Base-by-base conservation (phyloP, 352 stramenopile species). In the Phytophthora crassamura region DNA sequence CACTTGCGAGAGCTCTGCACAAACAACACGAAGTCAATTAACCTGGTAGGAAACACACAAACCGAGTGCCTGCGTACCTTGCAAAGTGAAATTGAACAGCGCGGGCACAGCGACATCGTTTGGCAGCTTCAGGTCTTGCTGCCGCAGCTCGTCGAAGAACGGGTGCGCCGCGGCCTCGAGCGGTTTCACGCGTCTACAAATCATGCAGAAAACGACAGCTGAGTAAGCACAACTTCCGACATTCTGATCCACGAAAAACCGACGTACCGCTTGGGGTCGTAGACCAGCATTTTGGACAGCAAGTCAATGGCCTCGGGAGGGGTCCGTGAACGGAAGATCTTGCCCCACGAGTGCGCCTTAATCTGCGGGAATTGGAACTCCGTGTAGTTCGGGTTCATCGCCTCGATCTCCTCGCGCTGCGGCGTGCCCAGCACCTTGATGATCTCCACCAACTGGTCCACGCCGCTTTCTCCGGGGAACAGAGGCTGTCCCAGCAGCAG, bases 331-430 rank as follows among this genome's bases (percentile, higher is more conserved):
- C 93, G 93, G 64, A 98, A 98, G 52, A 99, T 97, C 74, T 99
- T 98, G 67, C 95, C 96, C 97, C 97, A 99, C 54, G 97, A 97
- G 72, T 99, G 97, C 15, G 94, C 97, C 72, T 98, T 98, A 84
- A 99, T 99, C 69, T 99, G 96, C 25, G 98, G 98, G 72, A 99
- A 99, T 76, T 99, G 99, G 74, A 99, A 99, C 78, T 99, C 97
- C 38, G 97, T 99, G 78, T 99, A 99, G 74, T 99, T 99, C 6
- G 96, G 97, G 76, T 99, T 99, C 98, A 99, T 99, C 18, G 92
- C 90, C 65, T 96, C 81, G 41, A 99, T 99, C 78, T 99, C 96
- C 72, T 99, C 97, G 39, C 97, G 87, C 56, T 98, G 98, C 7
- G 98, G 98, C 28, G 98, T 99, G 34, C 98, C 98, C 15, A 99